phyloP scores from a whole-genome alignment of 2,329 filamentous ascomycete species.

The Cladophialophora yegresii region DNA sequence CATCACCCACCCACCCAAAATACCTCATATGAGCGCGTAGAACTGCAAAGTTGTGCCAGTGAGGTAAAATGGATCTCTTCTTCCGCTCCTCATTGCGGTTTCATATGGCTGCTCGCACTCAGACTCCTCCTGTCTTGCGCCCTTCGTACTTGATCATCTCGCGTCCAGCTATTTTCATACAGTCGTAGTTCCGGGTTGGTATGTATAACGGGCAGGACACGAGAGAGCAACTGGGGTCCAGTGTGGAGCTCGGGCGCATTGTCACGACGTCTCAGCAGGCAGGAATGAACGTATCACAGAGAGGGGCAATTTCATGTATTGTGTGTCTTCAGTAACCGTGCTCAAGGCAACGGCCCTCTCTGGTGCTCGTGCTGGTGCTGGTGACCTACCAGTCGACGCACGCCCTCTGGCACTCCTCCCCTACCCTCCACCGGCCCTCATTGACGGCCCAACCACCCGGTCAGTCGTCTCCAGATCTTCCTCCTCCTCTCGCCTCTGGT shows the following conservation, averaged over 20 bases:
- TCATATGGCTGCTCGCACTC: neutral
- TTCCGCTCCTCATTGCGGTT: neutral
- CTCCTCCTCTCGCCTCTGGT: neutral
- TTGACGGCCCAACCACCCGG: neutral
- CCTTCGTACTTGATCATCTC: neutral
- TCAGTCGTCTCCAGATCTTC: neutral
- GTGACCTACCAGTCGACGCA: neutral
- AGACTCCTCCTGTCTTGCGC: too few relatives aligned
- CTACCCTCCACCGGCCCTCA: neutral
- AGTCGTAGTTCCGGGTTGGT: neutral
- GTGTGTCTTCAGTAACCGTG: neutral
- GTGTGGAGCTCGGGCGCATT: too few relatives aligned
- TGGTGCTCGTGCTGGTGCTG: neutral
- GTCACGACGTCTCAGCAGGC: neutral
- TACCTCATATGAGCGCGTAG: too few relatives aligned
- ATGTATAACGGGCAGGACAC: too few relatives aligned
- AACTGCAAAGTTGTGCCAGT: neutral
- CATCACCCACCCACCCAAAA: neutral
- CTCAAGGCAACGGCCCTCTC: neutral
- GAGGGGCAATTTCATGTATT: neutral
- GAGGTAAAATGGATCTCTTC: neutral
- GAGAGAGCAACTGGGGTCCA: too few relatives aligned
- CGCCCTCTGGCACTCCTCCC: neutral
- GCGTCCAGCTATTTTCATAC: neutral
- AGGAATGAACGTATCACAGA: too few relatives aligned